Evolutionary conservation across 2,329 filamentous ascomycete genomes (phyloP), one percentile per base, ranked within the genome.

Genomic region (Pseudonectria foliicola): DNA sequence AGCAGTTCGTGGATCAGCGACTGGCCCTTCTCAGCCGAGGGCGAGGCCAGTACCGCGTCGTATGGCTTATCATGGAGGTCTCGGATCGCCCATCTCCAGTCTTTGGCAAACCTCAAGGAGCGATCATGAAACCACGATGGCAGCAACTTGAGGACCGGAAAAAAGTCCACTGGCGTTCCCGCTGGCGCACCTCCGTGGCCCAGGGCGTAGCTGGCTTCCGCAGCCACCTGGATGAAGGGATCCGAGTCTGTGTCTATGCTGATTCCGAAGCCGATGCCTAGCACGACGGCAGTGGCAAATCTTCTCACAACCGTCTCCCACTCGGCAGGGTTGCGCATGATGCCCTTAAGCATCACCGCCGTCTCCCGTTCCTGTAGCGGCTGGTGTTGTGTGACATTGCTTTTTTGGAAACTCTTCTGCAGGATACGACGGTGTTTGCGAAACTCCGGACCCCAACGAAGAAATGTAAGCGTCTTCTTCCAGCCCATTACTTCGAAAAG

Each of bases 401-500:
- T 57, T 38, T 59, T 61, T 13, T 59, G 58, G 39, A 70, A 68
- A n/a, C 52, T 55, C 25, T 53, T 58, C 37, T 71, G 67, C 13
- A 70, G 50, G 16, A 68, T 50, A 31, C 57, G 60, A 24, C 68
- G 61, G 40, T 70, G 67, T 37, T 63, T 44, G n/a, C 57, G 56
- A 43, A 67, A 70, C 21, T 48, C 48, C n/a, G 59, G 50, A 1
- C 63, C 64, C 56, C 59, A 66, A 36, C 51, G 56, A 1, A 68
- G 49, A 38, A 70, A 70, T 8, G 66, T 67, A 18, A 70, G 50
- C 1, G 67, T 69, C 27, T 61, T 59, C 13, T 57, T 53, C 67
- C 67, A 71, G 14, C 66, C 66, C 63, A 67, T 66, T 23, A 61
- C 52, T 32, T 64, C 56, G 31, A 62, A 62, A 3, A 64, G 44